phyloP scores from a whole-genome alignment of 176 grass and related monocot genomes.

The Paspalum notatum region DNA sequence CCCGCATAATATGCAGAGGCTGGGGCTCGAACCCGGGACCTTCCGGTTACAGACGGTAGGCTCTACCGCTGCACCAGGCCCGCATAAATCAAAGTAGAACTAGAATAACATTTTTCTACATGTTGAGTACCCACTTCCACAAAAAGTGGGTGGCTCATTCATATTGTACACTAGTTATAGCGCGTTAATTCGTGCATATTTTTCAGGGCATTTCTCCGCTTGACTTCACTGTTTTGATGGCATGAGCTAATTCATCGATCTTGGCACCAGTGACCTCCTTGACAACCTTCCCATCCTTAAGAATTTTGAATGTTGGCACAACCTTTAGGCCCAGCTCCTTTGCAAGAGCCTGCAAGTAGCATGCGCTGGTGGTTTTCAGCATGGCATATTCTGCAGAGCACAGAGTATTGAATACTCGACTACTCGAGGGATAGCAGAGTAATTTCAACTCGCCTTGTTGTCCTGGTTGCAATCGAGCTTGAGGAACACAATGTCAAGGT shows the following conservation, averaged over 20 bases:
- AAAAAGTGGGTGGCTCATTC: constrained; percentile 33
- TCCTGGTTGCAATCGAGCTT: constrained; percentile 94
- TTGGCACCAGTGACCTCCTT: constrained; percentile 87
- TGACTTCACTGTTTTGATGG: constrained; percentile 68
- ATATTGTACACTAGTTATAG: constrained; percentile 39
- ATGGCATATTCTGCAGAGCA: background rate
- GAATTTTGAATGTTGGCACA: constrained; percentile 92
- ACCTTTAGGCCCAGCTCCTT: constrained; percentile 86
- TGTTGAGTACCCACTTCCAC: constrained; percentile 36
- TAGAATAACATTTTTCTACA: constrained; percentile 40
- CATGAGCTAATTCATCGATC: constrained; percentile 64
- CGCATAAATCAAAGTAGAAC: constrained; percentile 45
- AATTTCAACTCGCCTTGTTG: constrained; percentile 57
- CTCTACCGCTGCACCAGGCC: too few species aligned
- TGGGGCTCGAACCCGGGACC: too few species aligned
- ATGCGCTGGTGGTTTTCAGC: constrained; percentile 25
- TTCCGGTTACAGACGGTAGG: too few species aligned
- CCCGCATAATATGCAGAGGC: too few species aligned
- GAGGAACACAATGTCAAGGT: constrained; percentile 78
- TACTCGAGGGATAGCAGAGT: constrained; percentile 16
- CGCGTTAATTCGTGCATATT: constrained; percentile 28
- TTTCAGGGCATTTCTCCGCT: constrained; percentile 52
- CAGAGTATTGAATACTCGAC: constrained; percentile 8
- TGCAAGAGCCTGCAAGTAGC: constrained; percentile 64
- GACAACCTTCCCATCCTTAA: constrained; percentile 75